These are phyloP conservation scores for Forsythia viridissima DNA, from an alignment of 257 asterid species.

Conservation along the genomic window DNA sequence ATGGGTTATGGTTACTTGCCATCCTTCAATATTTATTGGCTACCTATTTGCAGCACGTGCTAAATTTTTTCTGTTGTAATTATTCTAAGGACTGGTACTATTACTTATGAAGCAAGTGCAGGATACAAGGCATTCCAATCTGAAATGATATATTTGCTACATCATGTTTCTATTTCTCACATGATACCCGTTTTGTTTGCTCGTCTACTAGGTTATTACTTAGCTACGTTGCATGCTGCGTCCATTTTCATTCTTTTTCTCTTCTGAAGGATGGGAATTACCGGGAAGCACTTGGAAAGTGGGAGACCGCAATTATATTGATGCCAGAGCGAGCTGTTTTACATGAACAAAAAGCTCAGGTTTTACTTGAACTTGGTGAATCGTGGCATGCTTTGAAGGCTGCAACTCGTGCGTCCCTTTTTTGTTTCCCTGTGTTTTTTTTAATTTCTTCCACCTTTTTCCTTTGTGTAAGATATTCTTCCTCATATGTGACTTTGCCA, in stretches of 20 bases:
- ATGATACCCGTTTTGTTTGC: not conserved
- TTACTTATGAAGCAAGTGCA: conserved; percentile 5
- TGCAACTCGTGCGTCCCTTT: conserved; percentile 63
- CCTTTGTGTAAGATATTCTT: not conserved
- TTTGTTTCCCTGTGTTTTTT: conserved; percentile 16
- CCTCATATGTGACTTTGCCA: not conserved
- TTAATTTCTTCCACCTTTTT: not conserved
- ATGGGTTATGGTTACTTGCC: not conserved
- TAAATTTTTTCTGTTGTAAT: not conserved
- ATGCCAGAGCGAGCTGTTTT: conserved; percentile 69
- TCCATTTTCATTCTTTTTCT: conserved; percentile 5
- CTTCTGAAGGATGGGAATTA: conserved; percentile 64
- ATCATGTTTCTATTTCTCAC: not conserved
- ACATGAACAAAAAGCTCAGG: conserved; percentile 92
- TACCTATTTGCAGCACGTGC: not conserved
- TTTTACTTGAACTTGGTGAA: conserved; percentile 88
- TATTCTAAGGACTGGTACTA: not conserved
- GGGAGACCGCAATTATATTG: conserved; percentile 80
- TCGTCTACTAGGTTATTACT: not conserved
- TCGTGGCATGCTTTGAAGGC: conserved; percentile 82
- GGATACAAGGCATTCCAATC: not conserved
- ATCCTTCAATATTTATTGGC: not conserved
- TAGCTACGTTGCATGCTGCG: conserved; percentile 7
- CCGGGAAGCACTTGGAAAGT: conserved; percentile 85
- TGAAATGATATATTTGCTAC: not conserved